A percentile compares a stretch with the other conserved stretches of the same genome.
phyloP scores from a whole-genome alignment of 305 asterid genomes.

The Vinca major region DNA sequence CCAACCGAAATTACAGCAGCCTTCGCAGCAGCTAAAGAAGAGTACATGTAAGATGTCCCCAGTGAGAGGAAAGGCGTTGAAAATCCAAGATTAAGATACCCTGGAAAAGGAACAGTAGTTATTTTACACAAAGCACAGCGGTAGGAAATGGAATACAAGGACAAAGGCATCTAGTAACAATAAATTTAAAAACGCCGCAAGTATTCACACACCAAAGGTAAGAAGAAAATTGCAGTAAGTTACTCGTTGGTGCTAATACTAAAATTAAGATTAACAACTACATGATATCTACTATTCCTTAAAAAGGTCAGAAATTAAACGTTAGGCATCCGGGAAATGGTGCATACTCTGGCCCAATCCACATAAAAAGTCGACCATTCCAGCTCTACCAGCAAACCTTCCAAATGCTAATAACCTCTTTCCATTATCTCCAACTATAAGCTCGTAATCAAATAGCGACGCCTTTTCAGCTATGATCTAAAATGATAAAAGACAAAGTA shows the following conservation, averaged over 20 bases:
- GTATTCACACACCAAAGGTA: neutral
- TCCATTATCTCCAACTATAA: slow-evolving; percentile 79
- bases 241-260: neutral
- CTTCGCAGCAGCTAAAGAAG: slow-evolving; percentile 90
- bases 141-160: neutral
- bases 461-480: slow-evolving; percentile 74
- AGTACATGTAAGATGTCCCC: slow-evolving; percentile 89
- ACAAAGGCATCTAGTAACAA: neutral
- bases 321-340: neutral
- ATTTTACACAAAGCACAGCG: neutral
- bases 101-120: slow-evolving; percentile 28
- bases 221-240: neutral
- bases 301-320: neutral
- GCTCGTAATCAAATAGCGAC: slow-evolving; percentile 85
- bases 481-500: slow-evolving; percentile 13
- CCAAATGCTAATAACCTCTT: slow-evolving; percentile 86
- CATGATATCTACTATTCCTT: neutral
- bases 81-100: slow-evolving; percentile 84
- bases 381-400: slow-evolving; percentile 89
- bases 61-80: slow-evolving; percentile 93
- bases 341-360: slow-evolving; percentile 79
- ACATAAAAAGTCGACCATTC: slow-evolving; percentile 71
- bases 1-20: slow-evolving; percentile 92
- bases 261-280: neutral
- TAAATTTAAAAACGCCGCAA: no score